Conservation (phyloP, 441 rosid species). For the Geranium incanum region DNA sequence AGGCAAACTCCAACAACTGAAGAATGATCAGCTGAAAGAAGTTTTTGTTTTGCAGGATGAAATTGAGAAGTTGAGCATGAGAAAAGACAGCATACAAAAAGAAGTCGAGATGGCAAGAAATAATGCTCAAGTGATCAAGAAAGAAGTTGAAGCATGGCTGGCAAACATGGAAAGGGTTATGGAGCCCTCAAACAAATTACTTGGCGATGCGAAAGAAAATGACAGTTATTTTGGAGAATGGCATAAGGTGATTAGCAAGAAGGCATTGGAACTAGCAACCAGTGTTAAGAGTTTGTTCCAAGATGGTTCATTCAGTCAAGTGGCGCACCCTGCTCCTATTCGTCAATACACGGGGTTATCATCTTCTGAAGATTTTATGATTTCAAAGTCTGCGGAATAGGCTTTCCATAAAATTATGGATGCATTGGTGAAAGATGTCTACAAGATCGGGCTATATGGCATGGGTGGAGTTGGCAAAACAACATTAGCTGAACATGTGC, state of each 20-base stretch:
- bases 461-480: constrained; percentile 12
- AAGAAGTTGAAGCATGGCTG: background rate
- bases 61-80: background rate
- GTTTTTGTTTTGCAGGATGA: background rate
- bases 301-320: background rate
- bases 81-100: background rate
- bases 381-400: background rate
- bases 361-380: background rate
- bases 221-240: background rate
- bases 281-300: background rate
- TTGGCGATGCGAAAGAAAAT: background rate
- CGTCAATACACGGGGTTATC: background rate
- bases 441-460: background rate
- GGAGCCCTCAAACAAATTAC: background rate
- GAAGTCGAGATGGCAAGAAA: background rate
- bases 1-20: background rate
- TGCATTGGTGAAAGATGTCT: background rate
- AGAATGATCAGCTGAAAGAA: background rate
- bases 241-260: background rate
- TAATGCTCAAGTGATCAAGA: background rate
- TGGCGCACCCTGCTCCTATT: background rate
- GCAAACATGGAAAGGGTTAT: background rate
- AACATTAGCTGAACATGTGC: constrained; percentile 4
- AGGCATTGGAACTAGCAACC: background rate
- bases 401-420: background rate